These are phyloP conservation scores for Trichophyton equinum DNA, from an alignment of 2,329 filamentous ascomycete species.

Conservation along the genomic window DNA sequence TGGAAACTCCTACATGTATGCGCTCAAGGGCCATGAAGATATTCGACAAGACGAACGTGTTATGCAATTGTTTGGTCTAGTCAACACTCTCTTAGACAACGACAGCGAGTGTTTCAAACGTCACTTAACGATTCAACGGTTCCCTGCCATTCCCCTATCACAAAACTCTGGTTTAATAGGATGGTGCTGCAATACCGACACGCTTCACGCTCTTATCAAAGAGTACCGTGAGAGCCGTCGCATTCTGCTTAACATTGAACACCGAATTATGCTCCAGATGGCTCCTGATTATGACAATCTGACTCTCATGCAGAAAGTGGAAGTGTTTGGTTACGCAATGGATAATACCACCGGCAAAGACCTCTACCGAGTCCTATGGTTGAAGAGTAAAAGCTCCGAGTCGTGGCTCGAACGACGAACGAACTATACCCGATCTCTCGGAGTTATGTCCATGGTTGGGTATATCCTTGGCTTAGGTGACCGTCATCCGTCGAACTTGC, in stretches of 20 bases:
- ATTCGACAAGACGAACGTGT: constrained; percentile 97
- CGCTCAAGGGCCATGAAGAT: constrained; percentile 98
- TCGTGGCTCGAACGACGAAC: constrained; percentile 94
- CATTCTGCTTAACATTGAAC: constrained; percentile 97
- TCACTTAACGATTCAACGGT: constrained; percentile 90
- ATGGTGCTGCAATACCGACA: constrained; percentile 97
- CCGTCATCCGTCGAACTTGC: constrained; percentile 91
- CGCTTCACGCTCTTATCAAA: constrained; percentile 86
- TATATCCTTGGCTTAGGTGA: constrained; percentile 96
- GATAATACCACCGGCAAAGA: constrained; percentile 99
- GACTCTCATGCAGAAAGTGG: constrained; percentile 98
- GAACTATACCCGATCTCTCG: constrained; percentile 95
- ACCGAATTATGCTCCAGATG: constrained; percentile 99
- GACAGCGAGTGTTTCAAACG: constrained; percentile 96
- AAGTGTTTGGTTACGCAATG: constrained; percentile 96
- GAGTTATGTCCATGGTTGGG: constrained; percentile 99
- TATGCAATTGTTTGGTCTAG: constrained; percentile 97
- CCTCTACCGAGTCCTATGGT: constrained; percentile 91
- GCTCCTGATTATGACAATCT: constrained; percentile 97
- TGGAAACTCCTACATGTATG: constrained; percentile 72
- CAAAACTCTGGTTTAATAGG: constrained; percentile 91
- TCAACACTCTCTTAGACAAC: constrained; percentile 86
- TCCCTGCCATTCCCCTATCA: constrained; percentile 90
- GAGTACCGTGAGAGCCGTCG: constrained; percentile 96
- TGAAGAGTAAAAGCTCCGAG: constrained; percentile 97